Conservation (phyloP, 371 early-diverging fungal species). For the Mortierella sp. region DNA sequence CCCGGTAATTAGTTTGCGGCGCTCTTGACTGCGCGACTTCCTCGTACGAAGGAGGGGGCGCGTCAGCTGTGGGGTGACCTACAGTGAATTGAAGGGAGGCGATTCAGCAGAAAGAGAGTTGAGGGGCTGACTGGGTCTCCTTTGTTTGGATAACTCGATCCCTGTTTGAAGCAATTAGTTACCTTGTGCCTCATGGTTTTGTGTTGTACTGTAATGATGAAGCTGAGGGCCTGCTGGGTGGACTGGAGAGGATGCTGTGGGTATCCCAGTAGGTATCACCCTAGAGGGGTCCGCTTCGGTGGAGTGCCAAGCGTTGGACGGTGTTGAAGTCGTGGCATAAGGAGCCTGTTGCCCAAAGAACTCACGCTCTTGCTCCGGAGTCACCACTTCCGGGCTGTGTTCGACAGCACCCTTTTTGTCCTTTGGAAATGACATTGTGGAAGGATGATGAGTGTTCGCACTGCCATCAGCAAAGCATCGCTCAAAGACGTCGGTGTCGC, state of each 20-base stretch:
- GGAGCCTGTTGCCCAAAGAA: constrained; percentile 27
- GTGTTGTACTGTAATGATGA: not conserved
- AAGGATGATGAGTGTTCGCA: too few relatives aligned
- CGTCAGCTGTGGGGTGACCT: not conserved
- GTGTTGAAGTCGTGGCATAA: constrained; percentile 9
- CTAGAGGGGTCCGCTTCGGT: not conserved
- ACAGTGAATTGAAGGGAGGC: too few relatives aligned
- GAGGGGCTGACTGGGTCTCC: not conserved
- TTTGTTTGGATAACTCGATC: not conserved
- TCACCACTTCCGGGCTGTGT: too few relatives aligned
- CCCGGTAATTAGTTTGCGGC: constrained; percentile 4
- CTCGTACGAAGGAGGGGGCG: constrained; percentile 28
- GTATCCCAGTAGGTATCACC: not conserved
- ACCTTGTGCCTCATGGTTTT: constrained; percentile 1
- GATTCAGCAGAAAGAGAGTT: not conserved
- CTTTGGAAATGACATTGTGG: constrained; percentile 10
- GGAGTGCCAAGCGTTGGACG: not conserved
- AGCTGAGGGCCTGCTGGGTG: not conserved
- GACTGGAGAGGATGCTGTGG: not conserved
- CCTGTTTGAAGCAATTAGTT: too few relatives aligned
- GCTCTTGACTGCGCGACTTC: constrained; percentile 11
- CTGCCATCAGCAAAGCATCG: too few relatives aligned
- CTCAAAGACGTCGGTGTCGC: too few relatives aligned
- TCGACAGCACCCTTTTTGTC: constrained; percentile 2
- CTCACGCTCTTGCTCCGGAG: constrained; percentile 3